phyloP scores from a whole-genome alignment of 2,329 filamentous ascomycete genomes.

The Neopestalotiopsis clavispora region DNA sequence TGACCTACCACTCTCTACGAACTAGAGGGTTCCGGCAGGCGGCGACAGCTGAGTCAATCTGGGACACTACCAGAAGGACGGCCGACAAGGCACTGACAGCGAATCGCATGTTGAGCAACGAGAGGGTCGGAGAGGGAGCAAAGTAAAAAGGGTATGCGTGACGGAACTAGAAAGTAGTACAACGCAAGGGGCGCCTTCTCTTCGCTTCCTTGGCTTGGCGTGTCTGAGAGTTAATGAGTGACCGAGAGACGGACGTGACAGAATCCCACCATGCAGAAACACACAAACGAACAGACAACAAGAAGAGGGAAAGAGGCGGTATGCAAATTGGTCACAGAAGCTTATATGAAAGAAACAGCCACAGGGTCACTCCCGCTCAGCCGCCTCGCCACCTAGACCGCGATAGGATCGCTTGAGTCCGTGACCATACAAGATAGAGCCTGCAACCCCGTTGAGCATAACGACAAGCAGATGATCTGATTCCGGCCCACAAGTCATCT shows the following conservation, averaged over 20 bases:
- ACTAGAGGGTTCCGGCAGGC: constrained; percentile 15
- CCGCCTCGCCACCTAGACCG: neutral
- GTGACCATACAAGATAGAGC: neutral
- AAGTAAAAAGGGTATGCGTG: neutral
- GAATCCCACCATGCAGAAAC: neutral
- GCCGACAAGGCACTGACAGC: neutral
- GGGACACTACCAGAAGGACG: constrained; percentile 10
- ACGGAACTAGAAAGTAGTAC: neutral
- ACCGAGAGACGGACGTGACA: neutral
- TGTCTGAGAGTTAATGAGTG: neutral
- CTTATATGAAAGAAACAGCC: constrained; percentile 6
- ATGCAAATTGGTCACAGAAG: neutral
- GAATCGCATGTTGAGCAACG: neutral
- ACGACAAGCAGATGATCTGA: neutral
- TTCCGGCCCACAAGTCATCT: constrained; percentile 1
- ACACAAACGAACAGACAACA: neutral
- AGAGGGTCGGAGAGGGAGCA: neutral
- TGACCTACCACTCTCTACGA: constrained; percentile 10
- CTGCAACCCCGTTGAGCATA: neutral
- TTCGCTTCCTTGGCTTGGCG: neutral
- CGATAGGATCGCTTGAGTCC: neutral
- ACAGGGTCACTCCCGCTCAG: neutral
- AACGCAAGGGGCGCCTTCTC: neutral
- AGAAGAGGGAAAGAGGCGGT: neutral
- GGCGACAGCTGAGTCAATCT: neutral